Conservation (phyloP, 352 stramenopile species). For the Phytopythium vexans region DNA sequence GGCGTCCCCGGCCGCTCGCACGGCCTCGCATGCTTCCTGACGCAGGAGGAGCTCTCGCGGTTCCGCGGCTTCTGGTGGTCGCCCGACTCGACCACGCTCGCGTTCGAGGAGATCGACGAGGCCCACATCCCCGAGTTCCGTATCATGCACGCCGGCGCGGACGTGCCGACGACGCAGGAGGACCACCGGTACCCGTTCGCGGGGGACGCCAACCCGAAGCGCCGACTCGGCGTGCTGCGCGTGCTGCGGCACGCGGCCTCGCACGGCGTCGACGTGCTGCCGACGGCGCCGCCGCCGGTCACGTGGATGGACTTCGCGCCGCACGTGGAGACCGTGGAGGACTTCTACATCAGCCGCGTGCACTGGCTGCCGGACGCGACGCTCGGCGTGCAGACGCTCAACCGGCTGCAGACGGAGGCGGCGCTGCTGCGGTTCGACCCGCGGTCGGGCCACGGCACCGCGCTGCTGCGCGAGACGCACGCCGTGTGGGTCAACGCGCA, state of each 20-base stretch:
- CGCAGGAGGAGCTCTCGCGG: constrained; percentile 96
- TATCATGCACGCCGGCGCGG: constrained; percentile 93
- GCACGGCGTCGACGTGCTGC: constrained; percentile 17
- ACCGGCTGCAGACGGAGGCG: constrained; percentile 76
- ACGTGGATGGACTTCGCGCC: constrained; percentile 78
- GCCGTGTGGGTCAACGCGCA: constrained; percentile 95
- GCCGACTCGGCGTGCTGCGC: constrained; percentile 77
- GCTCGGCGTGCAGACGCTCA: constrained; percentile 87
- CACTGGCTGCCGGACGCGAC: constrained; percentile 94
- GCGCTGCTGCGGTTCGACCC: constrained; percentile 81
- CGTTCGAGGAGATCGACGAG: constrained; percentile 94
- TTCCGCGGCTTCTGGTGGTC: constrained; percentile 97
- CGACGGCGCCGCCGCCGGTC: constrained; percentile 26
- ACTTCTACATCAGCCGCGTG: constrained; percentile 92
- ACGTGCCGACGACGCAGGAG: constrained; percentile 62
- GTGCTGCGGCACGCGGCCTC: constrained; percentile 22
- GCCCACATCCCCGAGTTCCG: constrained; percentile 91
- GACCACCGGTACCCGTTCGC: constrained; percentile 93
- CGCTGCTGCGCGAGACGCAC: constrained; percentile 89
- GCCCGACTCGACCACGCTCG: constrained; percentile 78
- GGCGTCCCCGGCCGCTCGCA: constrained; percentile 78
- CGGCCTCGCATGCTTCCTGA: constrained; percentile 96
- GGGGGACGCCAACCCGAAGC: constrained; percentile 88
- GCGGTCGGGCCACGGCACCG: constrained; percentile 47
- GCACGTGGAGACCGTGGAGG: constrained; percentile 25